A percentile compares a stretch with the other conserved stretches of the same genome.
These are phyloP conservation scores for Penicillium pancosmium DNA, from an alignment of 495 filamentous ascomycete genomes.

Conservation along the genomic window DNA sequence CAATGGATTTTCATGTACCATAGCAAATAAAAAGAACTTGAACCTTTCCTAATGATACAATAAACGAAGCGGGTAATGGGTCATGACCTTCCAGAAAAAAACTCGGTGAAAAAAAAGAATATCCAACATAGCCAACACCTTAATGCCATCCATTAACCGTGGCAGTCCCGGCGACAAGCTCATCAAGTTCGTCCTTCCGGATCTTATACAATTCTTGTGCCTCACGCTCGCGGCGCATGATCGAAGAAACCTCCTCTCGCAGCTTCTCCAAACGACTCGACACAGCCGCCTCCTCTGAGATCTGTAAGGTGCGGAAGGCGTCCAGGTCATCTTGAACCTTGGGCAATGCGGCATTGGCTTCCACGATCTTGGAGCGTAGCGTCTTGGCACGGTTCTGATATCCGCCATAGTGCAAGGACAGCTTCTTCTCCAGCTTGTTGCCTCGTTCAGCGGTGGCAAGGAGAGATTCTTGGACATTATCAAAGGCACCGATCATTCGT, in stretches of 20 bases:
- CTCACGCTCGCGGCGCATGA: conserved; percentile 83
- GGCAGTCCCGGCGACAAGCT: conserved; percentile 47
- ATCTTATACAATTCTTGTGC: conserved; percentile 83
- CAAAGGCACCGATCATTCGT: conserved; percentile 47
- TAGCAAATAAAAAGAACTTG: conserved; percentile 15
- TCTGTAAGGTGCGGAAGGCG: conserved; percentile 73
- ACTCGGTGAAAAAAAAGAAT: conserved; percentile 7
- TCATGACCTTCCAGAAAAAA: conserved; percentile 14
- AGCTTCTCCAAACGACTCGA: conserved; percentile 71
- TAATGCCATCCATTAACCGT: conserved; percentile 50
- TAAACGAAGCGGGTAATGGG: conserved; percentile 15
- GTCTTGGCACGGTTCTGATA: conserved; percentile 86
- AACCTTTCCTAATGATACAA: conserved; percentile 31
- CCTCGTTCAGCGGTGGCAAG: conserved; percentile 72
- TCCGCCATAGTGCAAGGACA: conserved; percentile 83
- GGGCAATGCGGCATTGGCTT: conserved; percentile 75
- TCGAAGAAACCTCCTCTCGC: conserved; percentile 79
- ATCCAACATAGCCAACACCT: conserved; percentile 12
- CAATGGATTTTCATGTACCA: conserved; percentile 16
- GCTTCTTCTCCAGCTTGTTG: conserved; percentile 90
- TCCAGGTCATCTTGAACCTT: conserved; percentile 72
- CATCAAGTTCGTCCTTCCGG: conserved; percentile 76
- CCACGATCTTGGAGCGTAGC: conserved; percentile 76
- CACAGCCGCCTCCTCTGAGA: conserved; percentile 77
- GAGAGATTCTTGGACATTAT: conserved; percentile 68